Conservation (phyloP, 345 rosid species). For the Triadica sebifera region DNA sequence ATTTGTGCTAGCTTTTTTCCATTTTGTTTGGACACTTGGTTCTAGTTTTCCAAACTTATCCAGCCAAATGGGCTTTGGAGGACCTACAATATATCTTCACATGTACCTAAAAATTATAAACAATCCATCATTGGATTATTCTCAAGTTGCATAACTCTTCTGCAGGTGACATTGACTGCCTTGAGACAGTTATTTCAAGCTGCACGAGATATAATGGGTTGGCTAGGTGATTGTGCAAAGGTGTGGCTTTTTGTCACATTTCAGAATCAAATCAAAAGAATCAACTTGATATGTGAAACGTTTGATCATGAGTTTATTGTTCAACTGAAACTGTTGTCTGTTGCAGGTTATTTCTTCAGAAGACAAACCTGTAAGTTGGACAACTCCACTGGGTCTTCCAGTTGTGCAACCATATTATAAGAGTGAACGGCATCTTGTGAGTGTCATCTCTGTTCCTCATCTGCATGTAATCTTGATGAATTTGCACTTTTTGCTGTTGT, state of each 20-base stretch:
- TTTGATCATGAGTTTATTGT: conserved; percentile 8
- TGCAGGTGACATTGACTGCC: conserved; percentile 85
- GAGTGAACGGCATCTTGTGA: conserved; percentile 74
- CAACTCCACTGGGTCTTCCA: conserved; percentile 95
- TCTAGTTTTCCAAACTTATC: conserved; percentile 1
- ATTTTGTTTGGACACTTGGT: not conserved
- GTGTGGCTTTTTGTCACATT: conserved; percentile 28
- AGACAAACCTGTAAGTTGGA: conserved; percentile 86
- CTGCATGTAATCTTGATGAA: not conserved
- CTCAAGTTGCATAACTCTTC: conserved; percentile 12
- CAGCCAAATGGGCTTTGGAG: not conserved
- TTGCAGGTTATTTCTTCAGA: conserved; percentile 76
- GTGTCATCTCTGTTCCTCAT: conserved; percentile 19
- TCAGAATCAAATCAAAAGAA: not conserved
- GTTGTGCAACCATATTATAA: conserved; percentile 92
- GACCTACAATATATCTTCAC: not conserved
- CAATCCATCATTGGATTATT: conserved; percentile 3
- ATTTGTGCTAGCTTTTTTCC: not conserved
- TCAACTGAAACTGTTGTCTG: conserved; percentile 16
- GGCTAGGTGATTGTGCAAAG: conserved; percentile 98
- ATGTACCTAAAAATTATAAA: not conserved
- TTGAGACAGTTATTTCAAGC: conserved; percentile 92
- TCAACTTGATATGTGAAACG: not conserved
- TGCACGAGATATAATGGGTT: conserved; percentile 87
- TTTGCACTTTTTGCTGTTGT: not conserved